Conservation (phyloP, 1,139 yeast genomes). For the Pichia sp. region DNA sequence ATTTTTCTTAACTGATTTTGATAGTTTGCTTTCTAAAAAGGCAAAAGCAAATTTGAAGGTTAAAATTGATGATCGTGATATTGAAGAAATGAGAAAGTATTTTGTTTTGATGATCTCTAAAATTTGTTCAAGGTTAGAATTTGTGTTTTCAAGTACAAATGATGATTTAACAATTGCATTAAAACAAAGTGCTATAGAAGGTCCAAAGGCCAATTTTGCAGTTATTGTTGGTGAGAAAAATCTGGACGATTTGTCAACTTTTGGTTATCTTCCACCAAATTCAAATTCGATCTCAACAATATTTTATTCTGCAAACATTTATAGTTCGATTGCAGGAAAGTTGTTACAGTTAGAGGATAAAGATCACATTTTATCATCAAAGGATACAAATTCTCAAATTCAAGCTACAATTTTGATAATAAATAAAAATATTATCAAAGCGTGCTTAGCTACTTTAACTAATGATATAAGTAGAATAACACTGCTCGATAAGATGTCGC, state of each 20-base stretch:
- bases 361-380: slow-evolving; percentile 28
- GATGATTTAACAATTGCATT: slow-evolving; percentile 23
- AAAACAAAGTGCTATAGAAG: slow-evolving; percentile 17
- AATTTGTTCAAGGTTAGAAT: slow-evolving; percentile 32
- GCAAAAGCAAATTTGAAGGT: slow-evolving; percentile 8
- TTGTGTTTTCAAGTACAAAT: slow-evolving; percentile 34
- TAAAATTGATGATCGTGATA: slow-evolving; percentile 11
- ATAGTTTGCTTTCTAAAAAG: slow-evolving; percentile 9
- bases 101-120: slow-evolving; percentile 33
- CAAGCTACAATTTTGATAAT: slow-evolving; percentile 19
- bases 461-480: slow-evolving; percentile 21
- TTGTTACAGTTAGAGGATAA: slow-evolving; percentile 22
- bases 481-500: slow-evolving; percentile 25
- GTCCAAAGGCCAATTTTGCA: slow-evolving; percentile 8
- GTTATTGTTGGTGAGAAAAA: slow-evolving; percentile 16
- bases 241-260: slow-evolving; percentile 28
- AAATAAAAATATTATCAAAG: slow-evolving; percentile 24
- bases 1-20: slow-evolving; percentile 24
- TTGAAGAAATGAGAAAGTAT: slow-evolving; percentile 29
- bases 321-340: slow-evolving; percentile 24
- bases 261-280: slow-evolving; percentile 54
- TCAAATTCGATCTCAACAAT: slow-evolving; percentile 54
- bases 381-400: slow-evolving; percentile 30
- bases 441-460: slow-evolving; percentile 22
- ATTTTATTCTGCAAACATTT: slow-evolving; percentile 35